Conservation (phyloP, 305 asterid species). For the Solanum hybrid region DNA sequence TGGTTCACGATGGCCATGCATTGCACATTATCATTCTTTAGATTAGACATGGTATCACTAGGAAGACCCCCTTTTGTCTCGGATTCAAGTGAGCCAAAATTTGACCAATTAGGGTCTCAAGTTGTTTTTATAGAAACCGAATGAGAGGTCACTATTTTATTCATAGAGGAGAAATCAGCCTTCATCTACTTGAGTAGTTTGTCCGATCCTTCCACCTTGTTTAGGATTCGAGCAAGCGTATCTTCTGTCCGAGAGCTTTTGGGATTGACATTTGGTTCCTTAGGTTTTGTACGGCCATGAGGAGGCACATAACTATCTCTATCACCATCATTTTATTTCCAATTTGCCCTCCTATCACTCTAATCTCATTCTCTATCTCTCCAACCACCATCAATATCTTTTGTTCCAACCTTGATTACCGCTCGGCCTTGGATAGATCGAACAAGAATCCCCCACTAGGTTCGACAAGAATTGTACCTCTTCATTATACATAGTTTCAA, state of each 20-base stretch:
- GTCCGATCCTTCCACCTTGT: background rate
- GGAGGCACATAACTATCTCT: background rate
- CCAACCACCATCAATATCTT: background rate
- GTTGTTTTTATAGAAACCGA: background rate
- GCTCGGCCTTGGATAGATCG: background rate
- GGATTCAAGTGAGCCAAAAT: background rate
- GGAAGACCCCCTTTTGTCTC: too few species aligned
- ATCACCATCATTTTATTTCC: background rate
- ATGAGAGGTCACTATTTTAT: background rate
- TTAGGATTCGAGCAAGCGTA: background rate
- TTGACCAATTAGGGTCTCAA: background rate
- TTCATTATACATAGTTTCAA: background rate
- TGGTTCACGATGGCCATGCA: too few species aligned
- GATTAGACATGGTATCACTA: too few species aligned
- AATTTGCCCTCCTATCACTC: too few species aligned
- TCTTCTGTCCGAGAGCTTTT: background rate
- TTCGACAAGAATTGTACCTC: background rate
- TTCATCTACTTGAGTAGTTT: background rate
- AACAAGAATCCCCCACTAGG: background rate
- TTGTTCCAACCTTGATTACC: background rate
- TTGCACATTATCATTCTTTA: too few species aligned
- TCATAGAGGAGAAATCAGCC: background rate
- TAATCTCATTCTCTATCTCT: background rate
- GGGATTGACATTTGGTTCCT: background rate
- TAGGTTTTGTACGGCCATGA: background rate